These are phyloP conservation scores for Blakeslea trispora DNA, from an alignment of 371 early-diverging fungal species.

Conservation along the genomic window DNA sequence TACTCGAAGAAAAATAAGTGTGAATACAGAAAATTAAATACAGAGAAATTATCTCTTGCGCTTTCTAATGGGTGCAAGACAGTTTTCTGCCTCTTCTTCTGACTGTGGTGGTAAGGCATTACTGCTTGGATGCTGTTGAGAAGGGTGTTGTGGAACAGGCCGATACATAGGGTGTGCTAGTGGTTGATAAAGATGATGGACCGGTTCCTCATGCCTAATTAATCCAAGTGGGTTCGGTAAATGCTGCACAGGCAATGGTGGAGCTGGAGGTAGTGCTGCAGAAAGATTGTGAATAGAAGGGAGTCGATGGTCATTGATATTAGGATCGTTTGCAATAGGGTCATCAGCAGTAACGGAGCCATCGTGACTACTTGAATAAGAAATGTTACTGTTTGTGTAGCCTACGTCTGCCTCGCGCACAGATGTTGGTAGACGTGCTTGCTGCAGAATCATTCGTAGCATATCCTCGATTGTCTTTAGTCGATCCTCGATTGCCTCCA, in stretches of 20 bases:
- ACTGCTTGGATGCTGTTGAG: conserved; percentile 8
- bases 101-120: neutral
- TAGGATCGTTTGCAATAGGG: conserved; percentile 25
- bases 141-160: conserved; percentile 1
- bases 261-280: conserved; percentile 18
- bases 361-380: too few relatives aligned
- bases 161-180: neutral
- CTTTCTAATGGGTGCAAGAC: conserved; percentile 26
- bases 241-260: conserved; percentile 2
- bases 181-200: conserved; percentile 18
- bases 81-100: conserved; percentile 7
- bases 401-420: conserved; percentile 18
- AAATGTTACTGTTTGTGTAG: too few relatives aligned
- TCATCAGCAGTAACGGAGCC: conserved; percentile 21
- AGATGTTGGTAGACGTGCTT: conserved; percentile 14
- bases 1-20: too few relatives aligned
- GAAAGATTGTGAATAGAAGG: conserved; percentile 44
- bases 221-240: conserved; percentile 4
- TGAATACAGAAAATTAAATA: too few relatives aligned
- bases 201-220: conserved; percentile 9
- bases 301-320: conserved; percentile 22
- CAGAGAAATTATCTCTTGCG: conserved; percentile 20
- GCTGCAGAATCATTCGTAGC: conserved; percentile 38
- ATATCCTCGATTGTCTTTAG: conserved; percentile 51
- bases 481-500: conserved; percentile 50